Conservation (phyloP, 768 basidiomycete species). For the Podaxis pistillaris region DNA sequence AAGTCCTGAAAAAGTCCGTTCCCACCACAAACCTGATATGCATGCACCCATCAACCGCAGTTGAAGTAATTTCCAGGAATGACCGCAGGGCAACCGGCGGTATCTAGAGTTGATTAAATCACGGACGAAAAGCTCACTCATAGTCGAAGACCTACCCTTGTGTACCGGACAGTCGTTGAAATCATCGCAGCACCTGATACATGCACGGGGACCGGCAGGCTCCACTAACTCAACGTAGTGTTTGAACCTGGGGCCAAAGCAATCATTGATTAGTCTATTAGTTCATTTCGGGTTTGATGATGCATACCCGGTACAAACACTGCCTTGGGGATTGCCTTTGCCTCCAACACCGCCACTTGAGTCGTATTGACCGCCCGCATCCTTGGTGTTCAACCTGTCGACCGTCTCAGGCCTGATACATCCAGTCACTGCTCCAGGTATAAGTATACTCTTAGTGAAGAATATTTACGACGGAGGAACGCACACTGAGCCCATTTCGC, state of each 20-base stretch:
- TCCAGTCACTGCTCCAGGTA: conserved; percentile 42
- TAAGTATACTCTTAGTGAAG: not conserved
- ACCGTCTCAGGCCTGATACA: conserved; percentile 46
- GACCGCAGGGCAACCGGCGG: conserved; percentile 47
- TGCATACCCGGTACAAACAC: conserved; percentile 45
- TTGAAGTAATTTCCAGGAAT: conserved; percentile 53
- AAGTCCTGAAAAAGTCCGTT: not conserved
- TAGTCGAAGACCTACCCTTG: conserved; percentile 31
- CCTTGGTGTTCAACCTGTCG: conserved; percentile 41
- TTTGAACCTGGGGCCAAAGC: conserved; percentile 37
- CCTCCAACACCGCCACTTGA: conserved; percentile 52
- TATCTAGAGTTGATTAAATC: conserved; percentile 30
- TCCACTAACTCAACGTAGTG: conserved; percentile 60
- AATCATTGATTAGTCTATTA: not conserved
- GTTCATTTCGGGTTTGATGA: not conserved
- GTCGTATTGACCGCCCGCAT: conserved; percentile 55
- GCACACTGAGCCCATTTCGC: conserved; percentile 43
- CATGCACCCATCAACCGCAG: conserved; percentile 30
- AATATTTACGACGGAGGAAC: conserved; percentile 15
- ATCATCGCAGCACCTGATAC: conserved; percentile 59
- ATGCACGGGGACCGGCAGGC: conserved; percentile 46
- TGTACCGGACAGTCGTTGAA: conserved; percentile 48
- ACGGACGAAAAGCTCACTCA: not conserved
- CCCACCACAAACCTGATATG: no score
- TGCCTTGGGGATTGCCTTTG: conserved; percentile 47